Evolutionary conservation across 305 asterid species (phyloP), one percentile per base, ranked within the genome.

Genomic region (Fraxinus sp.): DNA sequence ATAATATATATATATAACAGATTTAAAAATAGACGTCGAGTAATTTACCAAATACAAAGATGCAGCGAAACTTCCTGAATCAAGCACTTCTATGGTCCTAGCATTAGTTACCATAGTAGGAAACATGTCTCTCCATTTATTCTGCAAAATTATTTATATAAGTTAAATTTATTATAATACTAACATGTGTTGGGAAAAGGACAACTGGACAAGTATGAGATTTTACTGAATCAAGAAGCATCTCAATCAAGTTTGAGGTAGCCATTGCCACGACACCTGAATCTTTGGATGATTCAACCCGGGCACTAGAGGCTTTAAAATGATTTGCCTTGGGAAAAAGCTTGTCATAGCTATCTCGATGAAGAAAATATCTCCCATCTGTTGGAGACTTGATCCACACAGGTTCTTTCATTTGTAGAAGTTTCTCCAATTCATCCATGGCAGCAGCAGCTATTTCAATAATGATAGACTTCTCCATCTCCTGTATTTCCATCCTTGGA

Each of bases 241-340:
- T 95, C 52, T 91, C 87, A 14, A 89, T 77, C 80, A 93, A 83
- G 39, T 93, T 86, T 39, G 20, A 75, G 22, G 91, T 87, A 77
- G 88, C 49, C 90, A 92, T 86, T 73, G 89, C 80, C 71, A 95
- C 94, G 87, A 87, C 87, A 4, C 89, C 92, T 14, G 91, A 89
- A 43, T 91, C 90, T 80, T 84, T 93, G 0, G 98, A 92, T 8
- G 98, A 95, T 86, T 95, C 97, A 30, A 83, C 83, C 70, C 95
- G 85, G 77, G 94, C 84, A 77, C 82, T 88, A n/a, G 92, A 57
- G 5, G 81, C 81, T 64, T 81, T 91, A 20, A 85, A 64, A 75
- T 83, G 86, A 83, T 70, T 80, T 22, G 79, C 28, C 82, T 88
- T 88, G 37, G 93, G 90, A 59, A 88, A 92, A 37, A 86, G 84